Evolutionary conservation across 2,329 filamentous ascomycete genomes (phyloP), one percentile per base, ranked within the genome.

Genomic region (Rhexocercosporidium sp.): DNA sequence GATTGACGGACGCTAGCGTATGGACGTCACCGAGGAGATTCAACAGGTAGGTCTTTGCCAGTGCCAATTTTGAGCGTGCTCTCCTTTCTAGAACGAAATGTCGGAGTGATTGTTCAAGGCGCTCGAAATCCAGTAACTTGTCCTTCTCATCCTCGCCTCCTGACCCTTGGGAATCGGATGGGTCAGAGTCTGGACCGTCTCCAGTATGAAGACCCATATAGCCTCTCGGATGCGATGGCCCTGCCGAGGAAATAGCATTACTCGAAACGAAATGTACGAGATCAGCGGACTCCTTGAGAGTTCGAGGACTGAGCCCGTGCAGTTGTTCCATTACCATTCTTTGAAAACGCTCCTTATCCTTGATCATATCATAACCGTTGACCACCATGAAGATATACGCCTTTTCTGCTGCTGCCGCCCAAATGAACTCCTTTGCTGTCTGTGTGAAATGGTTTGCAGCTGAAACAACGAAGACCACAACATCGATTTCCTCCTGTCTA

Each of bases 311-410:
- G n/a, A 99, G 84, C 29, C 89, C 88, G 59, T 87, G 84, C 16
- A 99, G 90, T 79, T 98, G 95, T 74, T 97, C 94, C 67, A 99
- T 79, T 59, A 99, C 96, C 88, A 93, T 92, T 76, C 96, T 93
- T 78, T 97, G 88, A 78, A 95, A 98, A 66, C 95, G 86, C 67
- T 93, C 86, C 82, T 97, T 96, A 79, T 98, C 94, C 70, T 91
- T 87, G 74, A 99, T 98, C 69, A 92, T 91, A 80, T 99, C 96
- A 75, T 94, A 99, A 20, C 95, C 94, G 77, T 99, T 99, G 72
- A 99, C 96, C 14, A 99, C 96, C 79, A 99, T 97, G 79, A 99
- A 99, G 70, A 99, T 94, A 77, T 99, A 99, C 0, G 96, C 95
- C 81, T 99, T 99, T 77, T 99, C 96, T 47, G 95, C 89, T 0